Percentiles rank a stretch among this genome's conserved stretches.
Evolutionary conservation across 2,329 filamentous ascomycete genomes (phyloP).

Genomic region (Aspergillus amoenus): DNA sequence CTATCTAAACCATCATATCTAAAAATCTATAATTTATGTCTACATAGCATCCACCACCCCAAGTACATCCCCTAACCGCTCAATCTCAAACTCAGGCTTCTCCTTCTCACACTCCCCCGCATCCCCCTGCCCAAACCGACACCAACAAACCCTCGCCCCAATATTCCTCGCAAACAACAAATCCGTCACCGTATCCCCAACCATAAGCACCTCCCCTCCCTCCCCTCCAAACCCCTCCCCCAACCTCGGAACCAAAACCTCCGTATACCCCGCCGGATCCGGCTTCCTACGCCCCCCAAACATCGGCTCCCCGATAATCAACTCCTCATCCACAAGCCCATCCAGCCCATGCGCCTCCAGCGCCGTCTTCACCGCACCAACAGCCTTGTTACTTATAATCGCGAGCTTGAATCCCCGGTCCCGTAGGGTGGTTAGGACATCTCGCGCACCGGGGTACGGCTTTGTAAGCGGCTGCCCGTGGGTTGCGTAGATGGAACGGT

Average conservation of each 20-base stretch:
- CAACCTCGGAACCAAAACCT: slow-evolving; percentile 19
- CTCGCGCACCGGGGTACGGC: slow-evolving; percentile 20
- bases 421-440: slow-evolving; percentile 16
- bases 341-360: slow-evolving; percentile 4
- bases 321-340: slow-evolving; percentile 1
- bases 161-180: slow-evolving; percentile 18
- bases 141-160: slow-evolving; percentile 13
- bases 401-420: slow-evolving; percentile 16
- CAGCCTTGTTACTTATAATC: slow-evolving; percentile 27
- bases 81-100: neutral
- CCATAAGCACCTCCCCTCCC: slow-evolving; percentile 8
- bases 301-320: slow-evolving; percentile 16
- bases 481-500: slow-evolving; percentile 21
- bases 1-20: too few relatives aligned
- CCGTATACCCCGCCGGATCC: slow-evolving; percentile 13
- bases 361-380: slow-evolving; percentile 17
- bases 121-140: slow-evolving; percentile 18
- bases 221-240: neutral
- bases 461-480: slow-evolving; percentile 22
- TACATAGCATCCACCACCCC: neutral
- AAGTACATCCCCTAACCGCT: neutral
- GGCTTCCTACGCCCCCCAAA: slow-evolving; percentile 12
- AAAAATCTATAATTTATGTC: too few relatives aligned
- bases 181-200: slow-evolving; percentile 19
- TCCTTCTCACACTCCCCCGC: slow-evolving; percentile 8